phyloP scores from a whole-genome alignment of 2,329 filamentous ascomycete genomes.

The Pseudocercospora vitis region DNA sequence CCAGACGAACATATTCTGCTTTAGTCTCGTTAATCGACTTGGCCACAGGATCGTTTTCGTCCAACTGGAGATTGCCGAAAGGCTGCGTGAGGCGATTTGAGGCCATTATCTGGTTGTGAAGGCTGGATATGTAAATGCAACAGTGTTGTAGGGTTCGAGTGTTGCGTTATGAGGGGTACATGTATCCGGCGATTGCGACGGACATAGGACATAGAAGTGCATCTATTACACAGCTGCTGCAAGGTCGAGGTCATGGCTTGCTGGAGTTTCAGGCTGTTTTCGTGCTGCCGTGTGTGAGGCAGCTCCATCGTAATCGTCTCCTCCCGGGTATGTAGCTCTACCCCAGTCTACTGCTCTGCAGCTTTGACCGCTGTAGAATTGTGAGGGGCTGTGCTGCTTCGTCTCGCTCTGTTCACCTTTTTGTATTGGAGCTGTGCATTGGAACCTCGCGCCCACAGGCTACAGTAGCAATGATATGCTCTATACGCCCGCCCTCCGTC shows the following conservation, averaged over 20 bases:
- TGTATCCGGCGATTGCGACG: slow-evolving; percentile 11
- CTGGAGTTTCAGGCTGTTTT: not conserved
- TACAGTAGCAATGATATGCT: no score
- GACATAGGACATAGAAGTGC: slow-evolving; percentile 9
- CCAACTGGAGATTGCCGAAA: slow-evolving; percentile 9
- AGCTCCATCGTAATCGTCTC: not conserved
- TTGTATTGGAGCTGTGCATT: no score
- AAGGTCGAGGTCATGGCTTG: not conserved
- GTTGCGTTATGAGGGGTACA: not conserved
- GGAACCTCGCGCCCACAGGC: no score
- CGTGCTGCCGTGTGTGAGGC: not conserved
- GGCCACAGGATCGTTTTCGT: slow-evolving; percentile 17
- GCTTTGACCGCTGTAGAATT: no score
- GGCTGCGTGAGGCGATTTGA: slow-evolving; percentile 3
- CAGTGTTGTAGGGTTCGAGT: not conserved
- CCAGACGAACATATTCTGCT: slow-evolving; percentile 52
- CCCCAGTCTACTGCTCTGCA: no score
- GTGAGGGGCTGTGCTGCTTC: no score
- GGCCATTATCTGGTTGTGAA: not conserved
- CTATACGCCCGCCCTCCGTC: no score
- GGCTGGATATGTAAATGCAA: not conserved
- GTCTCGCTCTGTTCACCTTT: no score
- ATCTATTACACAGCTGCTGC: not conserved
- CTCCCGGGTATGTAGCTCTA: no score
- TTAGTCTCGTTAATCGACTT: slow-evolving; percentile 29